These are phyloP conservation scores for Nigrospora oryzae DNA, from an alignment of 2,329 filamentous ascomycete genomes.

Conservation along the genomic window DNA sequence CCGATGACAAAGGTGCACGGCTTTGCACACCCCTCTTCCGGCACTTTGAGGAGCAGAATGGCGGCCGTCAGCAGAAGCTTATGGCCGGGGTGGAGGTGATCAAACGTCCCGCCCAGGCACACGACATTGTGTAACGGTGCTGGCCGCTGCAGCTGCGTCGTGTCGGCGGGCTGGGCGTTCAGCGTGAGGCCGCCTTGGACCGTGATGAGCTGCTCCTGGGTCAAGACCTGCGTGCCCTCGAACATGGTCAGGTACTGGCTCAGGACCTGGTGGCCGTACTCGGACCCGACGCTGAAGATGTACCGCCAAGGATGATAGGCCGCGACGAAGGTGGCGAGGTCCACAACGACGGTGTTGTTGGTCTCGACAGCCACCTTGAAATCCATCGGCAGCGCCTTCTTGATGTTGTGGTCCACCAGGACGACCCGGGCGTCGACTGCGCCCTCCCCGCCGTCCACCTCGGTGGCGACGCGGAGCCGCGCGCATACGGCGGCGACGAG, in stretches of 20 bases:
- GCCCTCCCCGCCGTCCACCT: constrained; percentile 46
- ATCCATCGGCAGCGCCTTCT: constrained; percentile 20
- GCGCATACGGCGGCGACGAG: constrained; percentile 67
- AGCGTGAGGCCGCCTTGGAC: constrained; percentile 46
- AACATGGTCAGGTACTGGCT: constrained; percentile 36
- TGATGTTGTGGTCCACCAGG: constrained; percentile 54
- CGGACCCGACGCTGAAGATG: constrained; percentile 59
- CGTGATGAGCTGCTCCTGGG: constrained; percentile 39
- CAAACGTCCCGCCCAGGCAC: constrained; percentile 88
- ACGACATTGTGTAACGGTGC: constrained; percentile 48
- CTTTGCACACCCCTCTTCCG: constrained; percentile 23
- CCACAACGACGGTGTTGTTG: constrained; percentile 38
- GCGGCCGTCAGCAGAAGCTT: constrained; percentile 93
- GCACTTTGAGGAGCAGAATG: constrained; percentile 57
- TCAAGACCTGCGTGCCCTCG: constrained; percentile 36
- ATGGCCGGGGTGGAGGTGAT: constrained; percentile 90
- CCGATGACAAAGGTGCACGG: constrained; percentile 65
- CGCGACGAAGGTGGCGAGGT: constrained; percentile 42
- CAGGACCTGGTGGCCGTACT: constrained; percentile 53
- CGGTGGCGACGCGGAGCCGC: constrained; percentile 51
- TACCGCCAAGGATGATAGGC: constrained; percentile 51
- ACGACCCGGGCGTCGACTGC: constrained; percentile 72
- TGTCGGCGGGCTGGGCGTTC: constrained; percentile 15
- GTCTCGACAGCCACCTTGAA: constrained; percentile 26
- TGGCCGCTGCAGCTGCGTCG: constrained; percentile 9